Evolutionary conservation across 441 rosid species (phyloP), one percentile per base, ranked within the genome.

Genomic region (Syzygium syzygioides): DNA sequence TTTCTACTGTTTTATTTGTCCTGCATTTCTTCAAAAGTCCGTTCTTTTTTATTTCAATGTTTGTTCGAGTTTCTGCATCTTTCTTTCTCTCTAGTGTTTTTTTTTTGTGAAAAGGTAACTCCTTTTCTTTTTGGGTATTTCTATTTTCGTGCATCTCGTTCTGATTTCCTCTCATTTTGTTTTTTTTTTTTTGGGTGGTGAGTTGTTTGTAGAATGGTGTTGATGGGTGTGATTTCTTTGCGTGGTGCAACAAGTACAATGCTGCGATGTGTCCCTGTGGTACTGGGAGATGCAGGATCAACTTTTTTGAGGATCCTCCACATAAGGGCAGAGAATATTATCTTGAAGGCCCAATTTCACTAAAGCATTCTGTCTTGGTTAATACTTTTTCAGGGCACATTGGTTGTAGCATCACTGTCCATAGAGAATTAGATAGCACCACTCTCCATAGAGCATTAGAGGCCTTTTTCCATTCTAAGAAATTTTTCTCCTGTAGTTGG

Each of bases 191-290:
- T 7, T 55, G 56, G 30, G n/a, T 1, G 52, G 80, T 76, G 83
- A 20, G 4, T 76, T 76, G 83, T 37, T 41, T 76, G 52, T 0
- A 76, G 83, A 3, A 76, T 13, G 83, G 52, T 6, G 52, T 0
- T 23, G n/a, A 18, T 37, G 87, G 76, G 64, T 86, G 87, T 59
- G 4, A 5, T 45, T 86, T 86, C 87, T 86, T 86, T 59, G 30
- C 28, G 20, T 86, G 87, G 87, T 86, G 79, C 52, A 79, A 86
- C 64, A 1, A 41, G 87, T 59, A 41, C 52, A 86, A 26, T 23
- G 71, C 87, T 59, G 79, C 87, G 50, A 86, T 86, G 76, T 86
- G 87, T 59, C 1, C 87, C 71, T 86, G 87, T 41, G 87, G 79
- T 41, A 55, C 71, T 41, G 87, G 87, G 52, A 59, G 87, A 59